phyloP scores from a whole-genome alignment of 1,284 basidiomycete genomes.

The Sporisorium sorghi region DNA sequence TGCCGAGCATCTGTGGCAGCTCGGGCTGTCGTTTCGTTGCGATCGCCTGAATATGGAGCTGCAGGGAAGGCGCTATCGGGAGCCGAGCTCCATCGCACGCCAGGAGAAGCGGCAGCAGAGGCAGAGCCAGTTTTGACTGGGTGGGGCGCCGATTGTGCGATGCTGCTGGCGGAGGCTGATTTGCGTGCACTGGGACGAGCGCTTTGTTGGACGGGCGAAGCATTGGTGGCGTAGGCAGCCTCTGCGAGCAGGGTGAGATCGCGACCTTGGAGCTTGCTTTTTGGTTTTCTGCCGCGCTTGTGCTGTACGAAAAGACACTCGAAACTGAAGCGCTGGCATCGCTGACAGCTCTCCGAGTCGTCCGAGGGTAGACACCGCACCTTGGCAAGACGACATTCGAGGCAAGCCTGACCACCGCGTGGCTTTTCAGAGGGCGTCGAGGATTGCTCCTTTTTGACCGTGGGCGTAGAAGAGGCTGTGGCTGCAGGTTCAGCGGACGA shows the following conservation, averaged over 20 bases:
- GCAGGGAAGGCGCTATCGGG: slow-evolving; percentile 33
- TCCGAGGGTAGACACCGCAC: slow-evolving; percentile 44
- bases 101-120: slow-evolving; percentile 30
- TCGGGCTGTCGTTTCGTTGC: neutral
- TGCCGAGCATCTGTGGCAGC: neutral
- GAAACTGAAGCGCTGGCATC: slow-evolving; percentile 50
- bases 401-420: slow-evolving; percentile 51
- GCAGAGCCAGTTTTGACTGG: slow-evolving; percentile 2
- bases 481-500: slow-evolving; percentile 7
- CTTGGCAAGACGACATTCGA: slow-evolving; percentile 50
- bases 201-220: slow-evolving; percentile 20
- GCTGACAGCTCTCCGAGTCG: slow-evolving; percentile 41
- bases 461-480: slow-evolving; percentile 8
- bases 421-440: slow-evolving; percentile 43
- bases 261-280: slow-evolving; percentile 51
- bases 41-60: slow-evolving; percentile 10
- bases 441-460: slow-evolving; percentile 16
- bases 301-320: slow-evolving; percentile 54
- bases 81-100: slow-evolving; percentile 47
- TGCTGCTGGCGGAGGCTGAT: slow-evolving; percentile 17
- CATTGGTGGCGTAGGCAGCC: slow-evolving; percentile 45
- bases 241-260: slow-evolving; percentile 48
- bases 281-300: slow-evolving; percentile 51
- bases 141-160: slow-evolving; percentile 5
- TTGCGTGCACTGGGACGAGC: slow-evolving; percentile 28